Conservation (phyloP, 768 basidiomycete species). For the Lactarius trivialis region DNA sequence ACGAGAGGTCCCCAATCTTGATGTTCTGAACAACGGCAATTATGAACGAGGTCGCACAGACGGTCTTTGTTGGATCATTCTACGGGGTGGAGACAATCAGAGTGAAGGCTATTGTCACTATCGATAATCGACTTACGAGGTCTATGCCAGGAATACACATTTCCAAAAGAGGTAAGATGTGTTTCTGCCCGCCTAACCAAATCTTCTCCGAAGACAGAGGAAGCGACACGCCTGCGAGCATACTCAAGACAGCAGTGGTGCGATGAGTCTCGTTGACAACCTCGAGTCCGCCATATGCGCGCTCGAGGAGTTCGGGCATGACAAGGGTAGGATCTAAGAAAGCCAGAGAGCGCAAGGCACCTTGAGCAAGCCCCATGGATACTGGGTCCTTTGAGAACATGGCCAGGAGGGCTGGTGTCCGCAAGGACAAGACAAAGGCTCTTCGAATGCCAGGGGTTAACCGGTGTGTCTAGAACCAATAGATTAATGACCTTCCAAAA, state of each 20-base stretch:
- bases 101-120: neutral
- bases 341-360: constrained; percentile 69
- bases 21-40: constrained; percentile 65
- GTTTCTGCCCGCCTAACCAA: constrained; percentile 85
- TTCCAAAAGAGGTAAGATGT: constrained; percentile 81
- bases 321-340: constrained; percentile 76
- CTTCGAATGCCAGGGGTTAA: constrained; percentile 76
- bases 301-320: constrained; percentile 87
- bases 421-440: constrained; percentile 71
- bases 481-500: constrained; percentile 2
- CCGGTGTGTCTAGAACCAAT: constrained; percentile 49
- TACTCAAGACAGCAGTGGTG: constrained; percentile 85
- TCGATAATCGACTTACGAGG: constrained; percentile 42
- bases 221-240: constrained; percentile 68
- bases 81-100: constrained; percentile 27
- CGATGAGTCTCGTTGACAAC: constrained; percentile 92
- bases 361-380: constrained; percentile 76
- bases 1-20: constrained; percentile 70
- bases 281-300: constrained; percentile 88
- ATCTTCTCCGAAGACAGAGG: constrained; percentile 70
- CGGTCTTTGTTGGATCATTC: constrained; percentile 78
- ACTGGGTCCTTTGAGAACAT: constrained; percentile 87
- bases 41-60: constrained; percentile 77
- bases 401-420: constrained; percentile 81
- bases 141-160: constrained; percentile 90